phyloP scores from a whole-genome alignment of 495 filamentous ascomycete species.

The Entonaema liquescens region DNA sequence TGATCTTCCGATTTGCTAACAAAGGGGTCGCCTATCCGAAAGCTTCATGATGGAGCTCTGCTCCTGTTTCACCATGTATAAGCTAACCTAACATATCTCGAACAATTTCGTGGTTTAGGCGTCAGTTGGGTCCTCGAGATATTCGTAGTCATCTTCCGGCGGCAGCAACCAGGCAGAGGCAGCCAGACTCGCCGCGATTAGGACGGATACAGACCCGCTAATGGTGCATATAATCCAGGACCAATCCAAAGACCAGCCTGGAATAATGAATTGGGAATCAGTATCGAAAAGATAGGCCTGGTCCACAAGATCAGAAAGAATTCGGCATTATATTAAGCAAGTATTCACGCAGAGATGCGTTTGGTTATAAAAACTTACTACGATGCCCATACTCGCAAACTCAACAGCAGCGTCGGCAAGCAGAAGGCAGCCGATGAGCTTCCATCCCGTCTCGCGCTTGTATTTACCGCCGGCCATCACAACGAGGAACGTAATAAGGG shows the following conservation, averaged over 20 bases:
- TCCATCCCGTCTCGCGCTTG: constrained; percentile 81
- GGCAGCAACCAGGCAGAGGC: constrained; percentile 73
- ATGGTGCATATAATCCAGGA: constrained; percentile 80
- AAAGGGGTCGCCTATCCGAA: not conserved
- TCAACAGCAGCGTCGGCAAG: constrained; percentile 68
- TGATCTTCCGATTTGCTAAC: constrained; percentile 8
- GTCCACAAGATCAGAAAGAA: not conserved
- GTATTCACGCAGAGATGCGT: not conserved
- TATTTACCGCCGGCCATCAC: constrained; percentile 79
- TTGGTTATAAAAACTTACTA: constrained; percentile 65
- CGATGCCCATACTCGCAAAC: constrained; percentile 75
- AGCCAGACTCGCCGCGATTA: constrained; percentile 69
- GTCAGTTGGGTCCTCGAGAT: constrained; percentile 52
- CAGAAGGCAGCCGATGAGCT: constrained; percentile 70
- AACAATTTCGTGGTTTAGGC: constrained; percentile 24
- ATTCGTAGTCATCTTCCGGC: constrained; percentile 85
- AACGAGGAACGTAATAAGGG: constrained; percentile 75
- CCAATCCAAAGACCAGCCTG: constrained; percentile 81
- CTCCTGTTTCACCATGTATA: not conserved
- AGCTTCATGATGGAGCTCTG: not conserved
- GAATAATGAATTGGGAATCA: constrained; percentile 82
- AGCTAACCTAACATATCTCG: not conserved
- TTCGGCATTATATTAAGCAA: not conserved
- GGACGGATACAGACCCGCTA: constrained; percentile 71
- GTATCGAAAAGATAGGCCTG: constrained; percentile 85